Base-by-base conservation (phyloP, 1,284 basidiomycete genomes). In the Ustilago crameri region DNA sequence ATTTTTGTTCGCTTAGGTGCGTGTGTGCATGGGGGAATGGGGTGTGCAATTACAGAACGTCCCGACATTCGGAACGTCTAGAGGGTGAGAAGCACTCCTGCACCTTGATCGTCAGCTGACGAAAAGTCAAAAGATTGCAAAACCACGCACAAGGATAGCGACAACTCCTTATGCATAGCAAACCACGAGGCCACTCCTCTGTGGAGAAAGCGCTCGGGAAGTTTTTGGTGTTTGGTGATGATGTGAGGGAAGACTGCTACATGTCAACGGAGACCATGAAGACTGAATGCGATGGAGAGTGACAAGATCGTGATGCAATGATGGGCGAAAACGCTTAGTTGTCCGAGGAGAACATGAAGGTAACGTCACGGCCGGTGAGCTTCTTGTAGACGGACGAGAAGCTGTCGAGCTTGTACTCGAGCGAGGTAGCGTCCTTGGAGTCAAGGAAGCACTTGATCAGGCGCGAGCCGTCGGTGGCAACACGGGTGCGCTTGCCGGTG, bases 361-460 rank as follows among this genome's bases (percentile, higher is more conserved):
- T 90, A 70, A 95, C 93, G 78, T 94, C 93, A 88, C 95, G 95
- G 83, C 93, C 93, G 77, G 93, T 95, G 84, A 95, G 87, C 80
- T 91, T 91, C 84, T 92, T 91, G 88, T 96, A 96, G 75, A 95
- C 92, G 55, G 91, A 93, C 65, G 93, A 91, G 87, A 96, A 96
- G 68, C 92, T 93, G 86, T 95, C 93, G 74, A 95, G 88, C 90
- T 99, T 99, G 92, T 99, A 98, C 89, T 98, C 96, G 85, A 98
- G 89, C 83, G 93, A 93, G 85, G 95, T 98, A 70, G 93, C 90
- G 85, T 99, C 96, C 87, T 98, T 98, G 76, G 93, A 88, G 88
- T 99, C 96, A 77, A 98, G 91, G 89, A 94, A 92, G 74, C 78
- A 79, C 76, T 80, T 81, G 72, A 83, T 76, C 49, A 80, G 63